Evolutionary conservation across 2,329 filamentous ascomycete species (phyloP), one percentile per base, ranked within the genome.

Genomic region (Fusarium udum): DNA sequence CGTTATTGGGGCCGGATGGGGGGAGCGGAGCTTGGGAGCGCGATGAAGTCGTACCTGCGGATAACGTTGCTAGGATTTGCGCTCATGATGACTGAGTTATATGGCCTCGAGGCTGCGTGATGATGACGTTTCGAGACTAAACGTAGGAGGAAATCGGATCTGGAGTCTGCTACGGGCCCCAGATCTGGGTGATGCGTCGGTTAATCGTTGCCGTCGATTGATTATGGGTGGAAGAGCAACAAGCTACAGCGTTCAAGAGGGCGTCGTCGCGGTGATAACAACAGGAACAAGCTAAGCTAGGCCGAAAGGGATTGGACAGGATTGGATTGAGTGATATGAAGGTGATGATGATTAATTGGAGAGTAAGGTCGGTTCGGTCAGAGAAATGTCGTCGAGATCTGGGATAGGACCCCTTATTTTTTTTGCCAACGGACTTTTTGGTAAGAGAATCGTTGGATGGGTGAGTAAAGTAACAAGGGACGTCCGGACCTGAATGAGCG

Each of bases 11-110:
- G 26, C 36, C 15, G 39, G 34, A 53, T 18, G 51, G 24, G 51
- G 24, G 51, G 20, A 28, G 57, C 43, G 48, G 32, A 43, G 45
- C 28, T 55, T 52, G 51, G 58, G 58, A 51, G 52, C 65, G 64
- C 58, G 69, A 71, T 57, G 71, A 67, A 64, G 66, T 65, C 87
- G 76, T 89, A 92, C 91, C 91, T 91, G 85, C 89, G 87, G 84
- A 91, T 91, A 69, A 90, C 89, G 80, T 90, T 89, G 76, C 87
- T 83, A 61, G 83, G 80, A 78, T 81, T 86, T 76, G 81, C 78
- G 75, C 82, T 83, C 86, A 87, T 87, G 72, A 75, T 81, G 75
- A 69, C 72, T 71, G 40, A 61, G 70, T 59, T 67, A 46, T 73
- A 67, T 67, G 62, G 48, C 40, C 43, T 64, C 46, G 55, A 73